Conservation (phyloP, 192 early-diverging fungal genomes). For the Coemansia sp. region DNA sequence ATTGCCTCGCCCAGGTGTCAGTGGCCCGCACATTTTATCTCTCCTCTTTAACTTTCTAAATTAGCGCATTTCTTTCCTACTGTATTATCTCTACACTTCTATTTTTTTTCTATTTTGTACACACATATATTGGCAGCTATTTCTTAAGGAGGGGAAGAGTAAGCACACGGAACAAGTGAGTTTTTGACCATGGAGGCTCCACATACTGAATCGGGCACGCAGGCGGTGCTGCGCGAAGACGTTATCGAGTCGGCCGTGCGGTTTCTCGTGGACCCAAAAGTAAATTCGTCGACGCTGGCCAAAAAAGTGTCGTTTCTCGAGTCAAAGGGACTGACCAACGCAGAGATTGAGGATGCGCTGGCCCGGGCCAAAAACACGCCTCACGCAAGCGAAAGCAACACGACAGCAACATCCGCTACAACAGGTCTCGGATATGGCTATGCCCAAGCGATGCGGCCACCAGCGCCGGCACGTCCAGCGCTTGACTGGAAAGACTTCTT, state of each 20-base stretch:
- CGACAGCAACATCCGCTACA: slow-evolving; percentile 1
- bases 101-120: slow-evolving; percentile 1
- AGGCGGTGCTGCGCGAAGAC: slow-evolving; percentile 61
- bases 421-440: slow-evolving; percentile 31
- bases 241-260: slow-evolving; percentile 81
- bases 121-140: too few species aligned
- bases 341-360: slow-evolving; percentile 91
- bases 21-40: neutral
- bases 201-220: slow-evolving; percentile 5
- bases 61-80: neutral
- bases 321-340: slow-evolving; percentile 86
- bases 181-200: too few species aligned
- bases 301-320: slow-evolving; percentile 96
- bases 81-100: neutral
- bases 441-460: slow-evolving; percentile 43
- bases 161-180: too few species aligned
- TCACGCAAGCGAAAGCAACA: slow-evolving; percentile 4
- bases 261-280: slow-evolving; percentile 92
- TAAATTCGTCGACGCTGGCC: slow-evolving; percentile 81
- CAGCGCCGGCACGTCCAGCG: slow-evolving; percentile 60
- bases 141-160: too few species aligned
- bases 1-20: neutral
- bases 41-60: neutral
- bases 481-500: slow-evolving; percentile 94
- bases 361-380: slow-evolving; percentile 56